Evolutionary conservation across 2,329 filamentous ascomycete species (phyloP).

Genomic region (Chaetomium sp.): DNA sequence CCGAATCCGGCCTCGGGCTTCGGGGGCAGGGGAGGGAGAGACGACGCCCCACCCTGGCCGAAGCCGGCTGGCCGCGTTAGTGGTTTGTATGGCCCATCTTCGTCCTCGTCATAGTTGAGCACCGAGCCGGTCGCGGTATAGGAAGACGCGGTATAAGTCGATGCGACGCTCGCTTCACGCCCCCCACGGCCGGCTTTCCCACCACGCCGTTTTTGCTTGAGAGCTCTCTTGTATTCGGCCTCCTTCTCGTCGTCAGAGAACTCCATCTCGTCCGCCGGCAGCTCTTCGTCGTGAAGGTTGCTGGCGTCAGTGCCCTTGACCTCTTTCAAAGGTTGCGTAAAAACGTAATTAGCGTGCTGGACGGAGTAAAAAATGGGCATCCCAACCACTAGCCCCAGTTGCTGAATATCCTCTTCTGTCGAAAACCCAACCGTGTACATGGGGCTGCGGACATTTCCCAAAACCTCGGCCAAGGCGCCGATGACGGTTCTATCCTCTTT

Average conservation of each 20-base stretch:
- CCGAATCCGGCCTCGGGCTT: constrained; percentile 32
- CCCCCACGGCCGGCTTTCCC: constrained; percentile 38
- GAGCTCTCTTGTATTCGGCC: constrained; percentile 65
- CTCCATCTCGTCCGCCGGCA: constrained; percentile 77
- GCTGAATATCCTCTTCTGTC: constrained; percentile 59
- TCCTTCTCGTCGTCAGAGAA: constrained; percentile 97
- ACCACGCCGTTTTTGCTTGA: constrained; percentile 58
- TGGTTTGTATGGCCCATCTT: constrained; percentile 65
- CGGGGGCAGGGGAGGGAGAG: constrained; percentile 29
- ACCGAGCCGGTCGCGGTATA: constrained; percentile 26
- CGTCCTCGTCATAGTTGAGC: constrained; percentile 62
- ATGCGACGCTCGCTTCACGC: constrained; percentile 6
- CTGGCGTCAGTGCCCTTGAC: constrained; percentile 89
- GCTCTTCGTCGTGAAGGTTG: constrained; percentile 90
- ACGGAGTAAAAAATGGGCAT: constrained; percentile 73
- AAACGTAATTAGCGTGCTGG: constrained; percentile 73
- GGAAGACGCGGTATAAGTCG: neutral
- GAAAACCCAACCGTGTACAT: constrained; percentile 77
- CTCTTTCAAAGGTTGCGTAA: constrained; percentile 72
- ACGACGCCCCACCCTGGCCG: constrained; percentile 39
- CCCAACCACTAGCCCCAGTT: constrained; percentile 61
- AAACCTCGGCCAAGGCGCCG: constrained; percentile 75
- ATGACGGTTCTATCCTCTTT: constrained; percentile 67
- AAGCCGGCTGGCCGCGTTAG: constrained; percentile 62
- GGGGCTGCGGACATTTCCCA: constrained; percentile 80